Base-by-base conservation (phyloP, 2,329 filamentous ascomycete species). In the Fusarium liriodendri region DNA sequence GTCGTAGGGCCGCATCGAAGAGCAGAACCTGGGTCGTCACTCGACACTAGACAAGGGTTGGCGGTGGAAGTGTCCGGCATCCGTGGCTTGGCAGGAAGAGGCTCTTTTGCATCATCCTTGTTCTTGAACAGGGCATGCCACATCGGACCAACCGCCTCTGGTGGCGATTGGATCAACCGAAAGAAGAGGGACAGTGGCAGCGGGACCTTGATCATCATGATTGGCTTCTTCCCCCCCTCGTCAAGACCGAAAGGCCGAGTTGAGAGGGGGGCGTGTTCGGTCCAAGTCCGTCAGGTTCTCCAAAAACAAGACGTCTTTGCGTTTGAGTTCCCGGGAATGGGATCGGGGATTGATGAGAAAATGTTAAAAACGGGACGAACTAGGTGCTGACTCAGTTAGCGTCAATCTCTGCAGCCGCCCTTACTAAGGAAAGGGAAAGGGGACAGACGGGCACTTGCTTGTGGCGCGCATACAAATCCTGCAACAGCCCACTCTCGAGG, bases 51-150 rank as follows among this genome's bases (percentile, higher is more conserved):
- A 62, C 60, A 62, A 27, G 60, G 71, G 71, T 62, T 69, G 20
- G 35, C 65, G 62, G 70, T 65, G 55, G 33, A 38, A 60, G 62
- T 52, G 60, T 61, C 62, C 61, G 57, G 67, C 64, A 69, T 20
- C 20, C 33, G 33, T 47, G 54, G 52, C 68, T 73, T 73, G 71
- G 61, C 29, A 33, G 38, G 45, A 66, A 45, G 71, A 47, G 72
- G 71, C 72, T 74, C 71, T 74, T 52, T 62, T 59, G 64, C 47
- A 47, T 45, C 47, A 64, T 42, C 50, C 50, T 57, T 57, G 61
- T 55, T 54, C 35, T 32, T 45, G 33, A 54, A 38, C 45, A 63
- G 61, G 47, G 45, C 32, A 38, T 32, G 50, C 22, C 52, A 29
- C 40, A 16, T 64, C 50, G 47, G 20, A 18, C 27, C 50, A 38